Conservation (phyloP, 2,329 filamentous ascomycete genomes). For the Pseudogymnoascus sp. region DNA sequence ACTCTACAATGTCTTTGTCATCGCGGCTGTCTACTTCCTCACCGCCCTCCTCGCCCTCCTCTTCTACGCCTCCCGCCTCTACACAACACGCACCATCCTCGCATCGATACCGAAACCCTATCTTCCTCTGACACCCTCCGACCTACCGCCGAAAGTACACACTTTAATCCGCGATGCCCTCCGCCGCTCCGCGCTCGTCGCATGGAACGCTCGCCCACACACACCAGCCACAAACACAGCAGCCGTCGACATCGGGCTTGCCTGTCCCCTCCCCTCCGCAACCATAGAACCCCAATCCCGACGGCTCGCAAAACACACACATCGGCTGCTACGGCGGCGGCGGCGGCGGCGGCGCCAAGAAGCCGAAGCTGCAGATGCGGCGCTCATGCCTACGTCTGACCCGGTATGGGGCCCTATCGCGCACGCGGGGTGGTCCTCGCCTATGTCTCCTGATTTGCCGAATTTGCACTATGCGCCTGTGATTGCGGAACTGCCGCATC, state of each 20-base stretch:
- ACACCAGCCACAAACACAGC: constrained; percentile 29
- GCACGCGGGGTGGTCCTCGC: constrained; percentile 84
- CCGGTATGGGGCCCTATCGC: constrained; percentile 71
- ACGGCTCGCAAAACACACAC: neutral
- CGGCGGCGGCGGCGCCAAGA: neutral
- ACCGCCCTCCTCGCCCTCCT: constrained; percentile 63
- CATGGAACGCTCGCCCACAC: constrained; percentile 67
- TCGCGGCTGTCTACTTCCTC: constrained; percentile 66
- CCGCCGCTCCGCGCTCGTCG: constrained; percentile 68
- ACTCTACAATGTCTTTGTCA: constrained; percentile 73
- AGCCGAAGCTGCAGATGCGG: neutral
- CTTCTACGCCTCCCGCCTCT: constrained; percentile 76
- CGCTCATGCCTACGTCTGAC: constrained; percentile 12
- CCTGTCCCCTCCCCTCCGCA: neutral
- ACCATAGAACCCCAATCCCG: neutral
- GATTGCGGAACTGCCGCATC: constrained; percentile 72
- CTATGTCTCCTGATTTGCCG: constrained; percentile 63
- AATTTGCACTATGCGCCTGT: constrained; percentile 79
- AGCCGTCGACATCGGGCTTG: neutral
- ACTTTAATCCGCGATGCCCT: constrained; percentile 67
- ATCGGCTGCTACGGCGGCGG: neutral
- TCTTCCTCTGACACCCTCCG: constrained; percentile 77
- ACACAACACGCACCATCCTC: constrained; percentile 72
- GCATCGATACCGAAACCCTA: constrained; percentile 78
- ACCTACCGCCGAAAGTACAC: constrained; percentile 67